Base-by-base conservation (phyloP, 73 alveolate species). In the Uronychia binucleata region DNA sequence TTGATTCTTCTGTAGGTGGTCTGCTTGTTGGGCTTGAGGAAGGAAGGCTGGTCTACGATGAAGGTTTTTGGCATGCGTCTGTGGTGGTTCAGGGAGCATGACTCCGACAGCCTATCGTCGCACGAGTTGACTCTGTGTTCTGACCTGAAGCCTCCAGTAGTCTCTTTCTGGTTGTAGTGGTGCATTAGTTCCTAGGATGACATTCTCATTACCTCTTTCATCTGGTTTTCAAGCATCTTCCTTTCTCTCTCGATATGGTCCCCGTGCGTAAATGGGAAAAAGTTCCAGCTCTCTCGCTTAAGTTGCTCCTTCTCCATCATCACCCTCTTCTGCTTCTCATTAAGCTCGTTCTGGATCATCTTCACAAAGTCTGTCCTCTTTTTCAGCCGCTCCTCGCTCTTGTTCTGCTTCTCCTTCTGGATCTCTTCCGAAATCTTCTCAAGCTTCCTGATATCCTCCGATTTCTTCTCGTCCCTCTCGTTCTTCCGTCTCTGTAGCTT, bases 1-100 rank as follows among this genome's bases (percentile, higher is more conserved):
- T 87, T 86, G 13, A 85, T 31, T 80, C 93, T 79, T 28, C 93
- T 29, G 33, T 87, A 67, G n/a, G 93, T 86, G 67, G 77, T 75
- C 58, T 74, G 88, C 77, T 87, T 87, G 34, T 79, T 33, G 1
- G 93, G 93, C 59, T 80, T 87, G 29, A 87, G 34, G 81, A 87
- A 87, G 25, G 83, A 82, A 26, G 93, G 93, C 58, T 87, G 77
- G 25, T 87, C 74, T 27, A 11, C 19, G n/a, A 46, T 46, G 67
- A 46, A 46, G 67, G 67, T 46, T 19, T 46, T 46, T 46, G 67
- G 67, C 5, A 46, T 5, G 19, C n/a, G 5, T 46, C 19, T 46
- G 5, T 46, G 67, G n/a, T n/a, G n/a, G 5, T 19, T 19, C 5
- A 46, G 19, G 67, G 67, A 46, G 19, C n/a, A 46, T 46, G 67